Percentiles rank a stretch among this genome's conserved stretches.
Evolutionary conservation across 176 grass and related monocot species (phyloP).

Genomic region (Oryza rufipogon): DNA sequence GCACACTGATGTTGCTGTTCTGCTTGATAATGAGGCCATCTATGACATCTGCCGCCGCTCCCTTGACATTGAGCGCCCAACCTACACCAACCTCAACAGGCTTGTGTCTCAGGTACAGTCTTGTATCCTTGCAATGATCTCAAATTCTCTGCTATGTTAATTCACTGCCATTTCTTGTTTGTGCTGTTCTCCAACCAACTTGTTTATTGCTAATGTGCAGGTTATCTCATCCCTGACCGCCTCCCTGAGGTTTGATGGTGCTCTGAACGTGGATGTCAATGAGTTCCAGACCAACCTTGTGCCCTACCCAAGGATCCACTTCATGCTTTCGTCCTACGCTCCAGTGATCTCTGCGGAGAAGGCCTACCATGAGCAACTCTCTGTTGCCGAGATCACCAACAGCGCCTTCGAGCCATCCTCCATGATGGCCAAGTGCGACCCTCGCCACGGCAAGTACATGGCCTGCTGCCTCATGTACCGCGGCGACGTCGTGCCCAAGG

Average conservation of each 20-base stretch:
- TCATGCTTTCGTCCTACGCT: constrained; percentile 61
- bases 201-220: constrained; percentile 16
- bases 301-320: constrained; percentile 63
- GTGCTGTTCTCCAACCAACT: not conserved
- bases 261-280: constrained; percentile 55
- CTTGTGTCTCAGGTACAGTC: constrained; percentile 53
- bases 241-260: constrained; percentile 64
- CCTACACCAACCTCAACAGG: constrained; percentile 67
- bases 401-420: constrained; percentile 57
- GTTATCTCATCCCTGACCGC: constrained; percentile 61
- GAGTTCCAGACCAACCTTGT: constrained; percentile 66
- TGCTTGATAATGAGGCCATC: constrained; percentile 58
- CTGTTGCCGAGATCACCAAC: constrained; percentile 60
- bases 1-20: constrained; percentile 54
- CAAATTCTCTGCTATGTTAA: not conserved
- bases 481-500: constrained; percentile 59
- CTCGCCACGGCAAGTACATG: constrained; percentile 68
- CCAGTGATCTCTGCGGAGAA: constrained; percentile 61
- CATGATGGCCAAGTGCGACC: constrained; percentile 67
- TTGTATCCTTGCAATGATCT: not conserved
- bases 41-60: constrained; percentile 66
- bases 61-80: constrained; percentile 67
- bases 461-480: constrained; percentile 71
- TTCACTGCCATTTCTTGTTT: not conserved
- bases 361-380: constrained; percentile 65